phyloP scores from a whole-genome alignment of 495 filamentous ascomycete genomes.

The Tuber calosporum region DNA sequence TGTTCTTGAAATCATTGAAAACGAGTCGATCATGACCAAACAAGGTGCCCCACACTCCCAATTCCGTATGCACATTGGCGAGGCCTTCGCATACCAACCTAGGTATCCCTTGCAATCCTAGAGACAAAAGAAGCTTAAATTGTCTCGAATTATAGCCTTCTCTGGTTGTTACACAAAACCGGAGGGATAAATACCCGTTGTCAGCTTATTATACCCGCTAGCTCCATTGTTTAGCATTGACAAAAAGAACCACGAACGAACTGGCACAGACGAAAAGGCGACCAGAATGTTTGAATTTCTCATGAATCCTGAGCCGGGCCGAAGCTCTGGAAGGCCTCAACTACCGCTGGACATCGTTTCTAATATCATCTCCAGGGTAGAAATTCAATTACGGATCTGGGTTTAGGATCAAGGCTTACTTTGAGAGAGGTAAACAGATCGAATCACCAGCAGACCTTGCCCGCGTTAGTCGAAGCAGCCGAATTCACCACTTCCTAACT shows the following conservation, averaged over 20 bases:
- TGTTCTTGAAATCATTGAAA: background rate
- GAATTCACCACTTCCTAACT: conserved; percentile 34
- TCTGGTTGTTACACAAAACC: background rate
- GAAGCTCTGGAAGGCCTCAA: conserved; percentile 23
- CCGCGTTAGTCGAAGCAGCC: conserved; percentile 24
- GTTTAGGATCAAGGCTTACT: conserved; percentile 6
- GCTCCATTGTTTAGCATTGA: background rate
- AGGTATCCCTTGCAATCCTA: background rate
- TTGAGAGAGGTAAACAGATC: conserved; percentile 10
- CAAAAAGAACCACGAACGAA: background rate
- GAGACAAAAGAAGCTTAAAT: background rate
- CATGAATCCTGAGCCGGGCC: conserved; percentile 9
- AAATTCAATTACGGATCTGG: conserved; percentile 5
- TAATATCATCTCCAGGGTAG: conserved; percentile 25
- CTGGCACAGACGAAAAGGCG: background rate
- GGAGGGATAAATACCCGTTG: conserved; percentile 2
- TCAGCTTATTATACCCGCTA: background rate
- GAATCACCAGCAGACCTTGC: conserved; percentile 34
- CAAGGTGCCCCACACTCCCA: background rate
- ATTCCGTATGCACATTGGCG: background rate
- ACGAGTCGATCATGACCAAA: background rate
- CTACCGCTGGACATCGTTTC: conserved; percentile 32
- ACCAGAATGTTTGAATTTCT: background rate
- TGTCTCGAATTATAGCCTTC: background rate
- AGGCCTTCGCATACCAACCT: background rate